Base-by-base conservation (phyloP, 2,329 filamentous ascomycete genomes). In the Arthrobotrys entomopaga region DNA sequence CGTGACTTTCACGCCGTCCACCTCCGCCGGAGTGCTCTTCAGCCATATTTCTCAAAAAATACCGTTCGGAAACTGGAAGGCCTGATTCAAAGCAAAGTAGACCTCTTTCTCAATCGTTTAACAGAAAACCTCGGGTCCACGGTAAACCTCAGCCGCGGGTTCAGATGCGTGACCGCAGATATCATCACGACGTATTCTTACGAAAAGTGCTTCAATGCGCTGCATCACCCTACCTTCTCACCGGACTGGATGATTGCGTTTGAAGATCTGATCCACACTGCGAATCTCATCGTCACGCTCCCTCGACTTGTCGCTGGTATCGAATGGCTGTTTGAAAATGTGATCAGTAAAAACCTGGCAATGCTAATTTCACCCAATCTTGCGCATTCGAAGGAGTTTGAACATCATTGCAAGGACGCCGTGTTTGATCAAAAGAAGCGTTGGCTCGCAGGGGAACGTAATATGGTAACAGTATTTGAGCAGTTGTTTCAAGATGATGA, bases 31-130 rank as follows among this genome's bases (percentile, higher is more conserved):
- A 43, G 42, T 13, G 67, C 67, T 2, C 16, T 72, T 3, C 48
- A 54, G 19, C 67, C 67, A 2, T 72, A 72, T 43, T 72, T 72
- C 24, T 65, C 67, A 22, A 72, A 72, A 24, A 53, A 65, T 54
- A 29, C 67, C 0, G 61, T 72, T n/a, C 61, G 67, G 2, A 65
- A 60, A 42, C 60, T 72, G 3, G 67, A 72, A 42, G 24, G 38
- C 2, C 7, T 72, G 10, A 54, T 72, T 24, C 56, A 50, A 13
- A 42, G 19, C 11, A 72, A 72, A 20, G 16, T 60, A 10, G 20
- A 43, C 15, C 57, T 15, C 4, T 72, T 72, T n/a, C 54, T 72
- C 15, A 13, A 49, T 11, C 67, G 67, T 4, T 24, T 65, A n/a
- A 15, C 19, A 3, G 54, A 58, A 8, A 52, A 46, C 10, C 13